A percentile compares a stretch with the other conserved stretches of the same genome.
phyloP scores from a whole-genome alignment of 1,284 basidiomycete genomes.

The Tilletia walkeri region DNA sequence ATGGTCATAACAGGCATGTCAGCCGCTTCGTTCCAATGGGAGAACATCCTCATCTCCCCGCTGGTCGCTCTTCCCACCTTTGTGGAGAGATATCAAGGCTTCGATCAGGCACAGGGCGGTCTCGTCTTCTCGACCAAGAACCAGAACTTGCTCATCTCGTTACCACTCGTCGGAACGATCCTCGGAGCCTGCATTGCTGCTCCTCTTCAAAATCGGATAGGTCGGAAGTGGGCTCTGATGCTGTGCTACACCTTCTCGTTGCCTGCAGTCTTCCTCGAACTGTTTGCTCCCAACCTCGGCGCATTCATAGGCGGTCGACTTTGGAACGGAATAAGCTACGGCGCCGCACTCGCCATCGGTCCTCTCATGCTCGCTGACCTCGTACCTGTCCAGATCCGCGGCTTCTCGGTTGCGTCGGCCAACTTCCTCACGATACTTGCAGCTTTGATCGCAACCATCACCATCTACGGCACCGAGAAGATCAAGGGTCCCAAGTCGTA shows the following conservation, averaged over 20 bases:
- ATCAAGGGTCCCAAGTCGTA: constrained; percentile 21
- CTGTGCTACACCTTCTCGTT: constrained; percentile 38
- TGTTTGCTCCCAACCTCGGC: constrained; percentile 41
- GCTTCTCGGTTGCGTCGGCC: constrained; percentile 34
- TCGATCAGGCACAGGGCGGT: constrained; percentile 15
- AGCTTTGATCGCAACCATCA: constrained; percentile 35
- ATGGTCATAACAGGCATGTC: constrained; percentile 22
- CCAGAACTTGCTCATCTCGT: constrained; percentile 43
- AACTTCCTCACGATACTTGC: constrained; percentile 42
- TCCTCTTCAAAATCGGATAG: constrained; percentile 32
- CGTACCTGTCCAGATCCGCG: constrained; percentile 39
- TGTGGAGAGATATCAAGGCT: constrained; percentile 37
- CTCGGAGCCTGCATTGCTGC: constrained; percentile 36
- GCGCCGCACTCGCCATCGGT: constrained; percentile 38
- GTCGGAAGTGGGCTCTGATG: constrained; percentile 40
- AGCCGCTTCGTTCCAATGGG: constrained; percentile 36
- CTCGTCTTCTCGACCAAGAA: constrained; percentile 37
- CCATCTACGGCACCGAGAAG: constrained; percentile 31
- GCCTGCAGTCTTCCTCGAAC: constrained; percentile 39
- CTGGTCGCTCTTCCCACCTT: constrained; percentile 40
- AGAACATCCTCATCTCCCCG: constrained; percentile 43
- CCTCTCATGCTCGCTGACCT: constrained; percentile 43
- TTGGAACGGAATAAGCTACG: constrained; percentile 42
- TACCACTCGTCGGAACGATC: constrained; percentile 42
- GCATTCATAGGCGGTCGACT: constrained; percentile 42